Base-by-base conservation (phyloP, 805 yeast genomes). In the Candida pseudoglaebosa region DNA sequence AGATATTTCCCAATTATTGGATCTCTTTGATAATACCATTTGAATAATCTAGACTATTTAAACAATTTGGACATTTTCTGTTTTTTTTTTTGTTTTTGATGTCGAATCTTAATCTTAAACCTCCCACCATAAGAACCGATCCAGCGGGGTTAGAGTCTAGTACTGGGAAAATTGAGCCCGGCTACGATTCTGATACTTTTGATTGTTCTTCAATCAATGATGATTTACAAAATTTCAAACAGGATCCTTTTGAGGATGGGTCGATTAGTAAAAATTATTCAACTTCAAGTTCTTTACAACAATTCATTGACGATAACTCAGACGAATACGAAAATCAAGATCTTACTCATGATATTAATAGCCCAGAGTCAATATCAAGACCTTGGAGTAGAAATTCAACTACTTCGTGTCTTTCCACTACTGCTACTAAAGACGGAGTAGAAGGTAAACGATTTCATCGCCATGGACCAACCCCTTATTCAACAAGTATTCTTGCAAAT, bases 371-470 rank as follows among this genome's bases (percentile, higher is more conserved):
- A 5, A 22, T 26, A 24, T 15, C 85, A 1, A 65, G 85, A 32
- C 82, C 84, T 0, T 52, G 76, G 15, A 80, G 86, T 0, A 67
- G 86, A 35, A 72, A 74, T 33, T 77, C 84, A 17, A 73, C 75
- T 14, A 77, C 84, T 0, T 79, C 86, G 1, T 82, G 84, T 24
- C 54, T 82, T n/a, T 80, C 87, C 0, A 79, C 82, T 28, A 80
- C 83, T 4, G 88, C 88, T 16, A 80, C 85, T 13, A 82, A 82
- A 48, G 88, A 82, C 54, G 88, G 89, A 0, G 57, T 81, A 3
- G 86, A 82, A 52, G 89, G 89, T 4, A 73, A 75, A 43, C 60
- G 74, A 34, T 63, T 77, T 32, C 77, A 70, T 48, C 61, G 80
- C 34, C 54, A 53, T 19, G 68, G 70, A 0, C 68, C 67, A 4